Base-by-base conservation (phyloP, 2,329 filamentous ascomycete species). In the Penicillium sp. region DNA sequence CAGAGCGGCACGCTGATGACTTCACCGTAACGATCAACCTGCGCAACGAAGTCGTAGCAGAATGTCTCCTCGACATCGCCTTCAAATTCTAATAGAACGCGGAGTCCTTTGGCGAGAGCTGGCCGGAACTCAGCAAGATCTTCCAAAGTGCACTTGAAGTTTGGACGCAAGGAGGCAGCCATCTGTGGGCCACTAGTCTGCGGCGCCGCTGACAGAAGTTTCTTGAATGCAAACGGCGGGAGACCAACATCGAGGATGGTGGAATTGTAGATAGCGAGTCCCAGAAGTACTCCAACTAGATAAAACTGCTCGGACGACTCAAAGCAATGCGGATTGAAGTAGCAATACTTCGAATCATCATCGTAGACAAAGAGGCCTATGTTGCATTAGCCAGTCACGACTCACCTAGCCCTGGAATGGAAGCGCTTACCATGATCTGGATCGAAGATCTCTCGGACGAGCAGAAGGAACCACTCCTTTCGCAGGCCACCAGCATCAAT, bases 221-320 rank as follows among this genome's bases (percentile, higher is more conserved):
- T 95, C 57, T 89, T 84, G 65, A 95, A 96, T 1, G 88, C 86
- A 66, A 95, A 95, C 0, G 90, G 88, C 1, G 91, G 91, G 16
- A 96, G 78, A 2, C 89, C 87, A 41, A 95, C 81, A 64, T 95
- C 91, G 14, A 96, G 76, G 58, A 95, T 95, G 0, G 89, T 95
- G 2, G 89, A 95, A 69, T 96, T 95, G 72, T 95, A 95, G 53
- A 96, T 95, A 12, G 91, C 91, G 50, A 96, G 76, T 0, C 91
- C 91, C 46, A 96, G 79, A 7, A 95, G 79, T 11, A 93, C 88
- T 0, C 91, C 91, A 25, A 96, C 87, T 18, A 95, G 78, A 65
- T 93, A 95, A 69, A 88, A 96, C 58, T 95, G 89, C 63, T 95
- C 89, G 0, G 89, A 91, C 0, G 88, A 91, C 67, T 95, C 91